Base-by-base conservation (phyloP, 2,329 filamentous ascomycete genomes). In the Verticillium isaacii region DNA sequence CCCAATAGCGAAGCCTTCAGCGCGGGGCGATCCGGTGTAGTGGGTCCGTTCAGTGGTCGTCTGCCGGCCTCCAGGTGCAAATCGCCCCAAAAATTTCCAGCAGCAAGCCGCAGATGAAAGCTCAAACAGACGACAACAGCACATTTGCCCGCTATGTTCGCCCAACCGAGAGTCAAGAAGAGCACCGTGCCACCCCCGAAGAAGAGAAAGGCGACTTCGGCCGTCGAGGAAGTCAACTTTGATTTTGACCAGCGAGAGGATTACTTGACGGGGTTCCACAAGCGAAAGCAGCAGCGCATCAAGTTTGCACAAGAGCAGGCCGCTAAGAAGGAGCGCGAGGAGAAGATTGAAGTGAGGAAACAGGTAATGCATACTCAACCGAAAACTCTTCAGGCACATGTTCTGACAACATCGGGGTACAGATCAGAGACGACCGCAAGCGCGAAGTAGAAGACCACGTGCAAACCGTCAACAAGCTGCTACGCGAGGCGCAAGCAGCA, bases 261-360 rank as follows among this genome's bases (percentile, higher is more conserved):
- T 71, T 99, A 91, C 73, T 82, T 99, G 62, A 97, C 93, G 0
- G 95, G 95, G 2, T 99, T 99, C 77, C 93, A 94, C 80, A 99
- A 98, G 82, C 89, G 95, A 75, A 98, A 97, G 76, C 79, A 91
- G 60, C 90, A 92, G 74, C 85, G 95, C 41, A 87, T 89, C 67
- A 96, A 96, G 78, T 82, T 89, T 75, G 94, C 94, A 1, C 90
- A 95, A 71, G 92, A 95, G 67, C 82, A 90, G 68, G 91, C 92
- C 3, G 88, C 86, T 56, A 89, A 92, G 75, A 88, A 85, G 72
- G 92, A 89, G 57, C 87, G 89, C 58, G 85, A 93, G 70, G 93
- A 97, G 73, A 91, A 84, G 72, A 84, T 93, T 62, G 80, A 84
- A 62, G 80, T 89, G 61, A 83, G 94, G 68, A 90, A 88, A 74